Evolutionary conservation across 2,329 filamentous ascomycete genomes (phyloP), one percentile per base, ranked within the genome.

Genomic region (Tolypocladium album): DNA sequence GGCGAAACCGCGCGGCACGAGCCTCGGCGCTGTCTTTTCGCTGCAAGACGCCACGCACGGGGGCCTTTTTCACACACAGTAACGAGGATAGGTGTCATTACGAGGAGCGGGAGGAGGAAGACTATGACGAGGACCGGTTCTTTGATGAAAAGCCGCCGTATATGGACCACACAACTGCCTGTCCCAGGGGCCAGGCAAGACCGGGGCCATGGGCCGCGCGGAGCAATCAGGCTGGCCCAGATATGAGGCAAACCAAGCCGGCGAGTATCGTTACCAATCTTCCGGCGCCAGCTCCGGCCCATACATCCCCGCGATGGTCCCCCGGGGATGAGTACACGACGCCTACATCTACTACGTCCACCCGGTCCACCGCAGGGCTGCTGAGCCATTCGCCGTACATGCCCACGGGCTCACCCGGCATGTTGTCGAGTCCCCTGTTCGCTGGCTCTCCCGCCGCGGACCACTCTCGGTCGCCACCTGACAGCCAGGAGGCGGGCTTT

Each of bases 11-110:
- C 60, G 50, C 50, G 17, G 50, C 50, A 47, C 58, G 47, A 55
- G 67, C 68, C 17, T 82, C 80, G 0, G 75, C 77, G 5, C 72
- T 82, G 36, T 81, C 78, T 1, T 83, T 82, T 69, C 75, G 76
- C 39, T 82, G 81, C 69, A 78, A 80, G 60, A 76, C 79, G 0
- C 75, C 58, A 20, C 22, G 31, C 50, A 52, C 47, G 27, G 47
- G 47, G 8, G 7, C 15, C 3, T 52, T 34, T 12, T 34, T 52
- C 17, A 52, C 47, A 27, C 7, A 52, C 27, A 12, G 47, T 8
- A 22, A 27, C 17, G 47, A n/a, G 47, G 47, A 8, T n/a, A 2
- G 12, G 15, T 24, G 13, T 24, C 13, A 20, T 6, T 22, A 31
- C 22, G 75, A 27, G 36, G 34, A 56, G 34, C 75, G 20, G 17